Evolutionary conservation across 352 stramenopile species (phyloP), one percentile per base, ranked within the genome.

Genomic region (Aphanomyces cochlioides): DNA sequence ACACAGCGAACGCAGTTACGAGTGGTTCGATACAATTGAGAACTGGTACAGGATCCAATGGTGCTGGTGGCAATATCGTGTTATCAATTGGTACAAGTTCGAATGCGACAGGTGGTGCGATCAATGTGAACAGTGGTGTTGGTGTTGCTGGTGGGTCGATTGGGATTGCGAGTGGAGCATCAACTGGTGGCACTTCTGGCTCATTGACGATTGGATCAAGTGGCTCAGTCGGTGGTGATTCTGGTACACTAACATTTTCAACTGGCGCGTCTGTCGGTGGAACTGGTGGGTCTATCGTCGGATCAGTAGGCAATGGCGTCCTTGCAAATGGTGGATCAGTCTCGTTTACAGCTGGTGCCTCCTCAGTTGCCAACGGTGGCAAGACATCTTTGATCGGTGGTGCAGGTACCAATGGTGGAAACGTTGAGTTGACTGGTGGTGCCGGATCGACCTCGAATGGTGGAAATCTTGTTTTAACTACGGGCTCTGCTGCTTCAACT

Each of bases 381-480:
- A 74, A 56, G 5, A 34, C 66, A 10, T 12, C 41, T 15, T 53
- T 19, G n/a, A 19, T 36, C 19, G 63, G 53, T 10, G 69, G 63
- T 21, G n/a, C 21, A 19, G 63, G 63, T 15, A 74, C 56, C 10
- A 54, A 37, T 6, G 69, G 69, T 38, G 63, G 69, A 6, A 47
- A 59, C 10, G n/a, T 74, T 36, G 41, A 41, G 10, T 17, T 74
- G 37, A 47, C 36, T 21, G 69, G 60, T 34, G 69, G 69, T 8
- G 54, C 10, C 17, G 69, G 69, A 13, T 54, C 39, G 21, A 43
- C 56, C 7, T 36, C 8, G 12, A 37, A 41, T 67, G 75, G 73
- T 12, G 75, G 75, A 34, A 47, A 56, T 21, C 50, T 80, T 17
- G 34, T 73, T 41, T 45, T 80, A 28, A 60, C 59, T 4, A 76